Conservation (phyloP, 305 asterid species). For the Nicotiana rustica region DNA sequence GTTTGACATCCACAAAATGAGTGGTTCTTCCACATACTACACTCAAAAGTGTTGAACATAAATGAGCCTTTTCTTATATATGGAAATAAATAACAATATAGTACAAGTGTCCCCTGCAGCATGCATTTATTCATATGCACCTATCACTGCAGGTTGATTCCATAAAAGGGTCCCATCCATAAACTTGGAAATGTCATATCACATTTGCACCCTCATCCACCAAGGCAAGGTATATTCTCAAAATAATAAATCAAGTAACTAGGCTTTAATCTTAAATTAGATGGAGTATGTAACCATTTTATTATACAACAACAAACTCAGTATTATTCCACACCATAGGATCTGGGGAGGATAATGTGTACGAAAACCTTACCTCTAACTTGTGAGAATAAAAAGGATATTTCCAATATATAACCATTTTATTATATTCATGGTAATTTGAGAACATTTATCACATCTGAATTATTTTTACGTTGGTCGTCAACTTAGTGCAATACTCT, state of each 20-base stretch:
- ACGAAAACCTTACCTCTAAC: too few relatives aligned
- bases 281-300: not conserved
- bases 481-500: too few relatives aligned
- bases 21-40: constrained; percentile 26
- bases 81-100: not conserved
- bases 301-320: too few relatives aligned
- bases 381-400: too few relatives aligned
- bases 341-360: too few relatives aligned
- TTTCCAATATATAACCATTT: too few relatives aligned
- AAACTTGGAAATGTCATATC: not conserved
- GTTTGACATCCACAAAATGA: constrained; percentile 27
- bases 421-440: too few relatives aligned
- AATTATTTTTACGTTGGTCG: too few relatives aligned
- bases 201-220: constrained; percentile 23
- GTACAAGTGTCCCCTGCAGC: constrained; percentile 1
- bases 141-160: not conserved
- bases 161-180: constrained; percentile 10
- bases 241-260: not conserved
- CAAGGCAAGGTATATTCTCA: constrained; percentile 11
- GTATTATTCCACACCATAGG: too few relatives aligned
- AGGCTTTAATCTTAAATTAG: not conserved
- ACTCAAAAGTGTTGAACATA: constrained; percentile 1
- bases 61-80: constrained; percentile 11
- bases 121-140: not conserved
- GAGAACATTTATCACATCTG: too few relatives aligned